Conservation (phyloP, 2,329 filamentous ascomycete genomes). For the Cytospora piceae region DNA sequence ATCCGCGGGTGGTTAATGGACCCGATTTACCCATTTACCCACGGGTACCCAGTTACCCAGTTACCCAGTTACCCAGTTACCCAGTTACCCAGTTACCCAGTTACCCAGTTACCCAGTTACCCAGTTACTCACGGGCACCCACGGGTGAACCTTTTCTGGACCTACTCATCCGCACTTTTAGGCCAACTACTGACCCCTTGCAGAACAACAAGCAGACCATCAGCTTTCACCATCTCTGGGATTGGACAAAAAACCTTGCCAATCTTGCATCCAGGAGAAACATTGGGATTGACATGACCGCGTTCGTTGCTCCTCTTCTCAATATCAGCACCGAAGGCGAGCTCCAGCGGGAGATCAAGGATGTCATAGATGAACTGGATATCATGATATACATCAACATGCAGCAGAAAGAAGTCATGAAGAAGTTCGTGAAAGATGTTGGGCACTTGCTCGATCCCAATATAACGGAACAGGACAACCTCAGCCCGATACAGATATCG, state of each 20-base stretch:
- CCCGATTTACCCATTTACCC: too few species aligned
- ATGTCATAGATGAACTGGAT: constrained; percentile 51
- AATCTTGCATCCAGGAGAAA: background rate
- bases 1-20: too few species aligned
- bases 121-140: too few species aligned
- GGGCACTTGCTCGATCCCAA: constrained; percentile 31
- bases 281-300: background rate
- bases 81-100: too few species aligned
- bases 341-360: constrained; percentile 49
- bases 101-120: too few species aligned
- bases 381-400: constrained; percentile 49
- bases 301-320: constrained; percentile 35
- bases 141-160: too few species aligned
- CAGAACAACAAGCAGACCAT: constrained; percentile 37
- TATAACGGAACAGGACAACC: constrained; percentile 23
- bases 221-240: constrained; percentile 44
- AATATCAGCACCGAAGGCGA: constrained; percentile 48
- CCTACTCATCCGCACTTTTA: background rate
- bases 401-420: constrained; percentile 40
- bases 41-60: too few species aligned
- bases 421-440: constrained; percentile 34
- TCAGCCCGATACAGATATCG: background rate
- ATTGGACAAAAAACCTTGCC: constrained; percentile 35
- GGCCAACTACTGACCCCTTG: background rate
- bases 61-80: too few species aligned